Base-by-base conservation (phyloP, 2,329 filamentous ascomycete genomes). In the Kalaharituber pfeilii region DNA sequence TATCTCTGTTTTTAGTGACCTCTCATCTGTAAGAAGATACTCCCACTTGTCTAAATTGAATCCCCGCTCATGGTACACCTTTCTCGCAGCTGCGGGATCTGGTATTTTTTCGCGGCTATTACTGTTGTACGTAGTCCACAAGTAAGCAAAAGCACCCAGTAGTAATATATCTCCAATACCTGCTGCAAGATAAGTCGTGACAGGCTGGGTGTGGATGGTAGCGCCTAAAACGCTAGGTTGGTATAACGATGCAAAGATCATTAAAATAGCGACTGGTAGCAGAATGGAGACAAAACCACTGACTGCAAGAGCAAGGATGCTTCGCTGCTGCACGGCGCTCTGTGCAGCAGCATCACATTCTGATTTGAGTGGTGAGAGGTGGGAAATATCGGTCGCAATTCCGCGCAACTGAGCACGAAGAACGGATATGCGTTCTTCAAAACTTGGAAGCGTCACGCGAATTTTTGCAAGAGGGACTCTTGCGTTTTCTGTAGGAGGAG, bases 41-140 rank as follows among this genome's bases (percentile, higher is more conserved):
- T 93, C 84, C 88, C 88, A 95, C 57, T 76, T 77, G 30, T 75
- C 72, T 22, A 84, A 66, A 64, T 94, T 81, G 61, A 95, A 86
- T 0, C 85, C 85, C 9, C 79, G 78, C 44, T 75, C 71, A 61
- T 83, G 75, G 66, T 95, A 94, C 9, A 94, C 71, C 30, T 80
- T 75, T 33, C 79, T 85, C 33, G 94, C 83, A 5, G 88, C 94
- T 94, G 79, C 26, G 88, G 86, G 2, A 82, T 82, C 61, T 84
- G 81, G 71, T 94, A 94, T 22, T 3, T 22, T 47, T 60, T 79
- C 85, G 9, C 94, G 80, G 68, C 94, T 87, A 20, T 84, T 79
- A 69, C 88, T 93, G 71, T 94, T 85, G 69, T 88, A 94, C 11
- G 94, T 71, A 67, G 95, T 94, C 86, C 86, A 95, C 53, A 94